A percentile compares a stretch with the other conserved stretches of the same genome.
phyloP scores from a whole-genome alignment of 2,329 filamentous ascomycete species.

The Beauveria asiatica region DNA sequence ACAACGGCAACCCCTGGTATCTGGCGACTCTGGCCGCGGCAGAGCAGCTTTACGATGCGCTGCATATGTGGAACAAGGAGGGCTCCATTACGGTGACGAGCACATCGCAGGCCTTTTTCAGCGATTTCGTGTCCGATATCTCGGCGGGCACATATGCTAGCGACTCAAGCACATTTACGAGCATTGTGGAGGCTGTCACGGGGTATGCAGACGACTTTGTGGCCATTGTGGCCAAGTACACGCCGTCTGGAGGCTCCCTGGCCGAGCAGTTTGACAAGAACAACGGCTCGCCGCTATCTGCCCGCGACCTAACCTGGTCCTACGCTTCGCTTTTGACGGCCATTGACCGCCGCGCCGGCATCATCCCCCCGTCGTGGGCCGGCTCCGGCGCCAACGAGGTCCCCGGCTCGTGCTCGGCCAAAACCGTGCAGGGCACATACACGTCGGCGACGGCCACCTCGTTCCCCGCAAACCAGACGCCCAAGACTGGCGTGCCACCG shows the following conservation, averaged over 20 bases:
- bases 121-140: conserved; percentile 50
- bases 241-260: conserved; percentile 51
- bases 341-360: conserved; percentile 44
- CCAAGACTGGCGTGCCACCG: conserved; percentile 23
- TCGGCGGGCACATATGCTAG: conserved; percentile 54
- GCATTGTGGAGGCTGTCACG: conserved; percentile 48
- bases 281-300: conserved; percentile 48
- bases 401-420: conserved; percentile 38
- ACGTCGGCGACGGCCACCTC: conserved; percentile 35
- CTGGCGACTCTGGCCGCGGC: conserved; percentile 68
- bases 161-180: conserved; percentile 37
- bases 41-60: conserved; percentile 69
- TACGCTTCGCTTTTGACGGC: conserved; percentile 62
- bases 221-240: conserved; percentile 53
- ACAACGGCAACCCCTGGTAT: conserved; percentile 76
- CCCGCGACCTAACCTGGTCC: conserved; percentile 63
- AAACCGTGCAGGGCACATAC: conserved; percentile 43
- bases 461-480: conserved; percentile 43
- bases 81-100: conserved; percentile 57
- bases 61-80: conserved; percentile 59
- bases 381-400: conserved; percentile 36
- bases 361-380: conserved; percentile 50
- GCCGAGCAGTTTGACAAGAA: conserved; percentile 57
- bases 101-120: conserved; percentile 64
- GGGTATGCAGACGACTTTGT: conserved; percentile 55